Percentiles rank a stretch among this genome's conserved stretches.
Evolutionary conservation across 2,329 filamentous ascomycete species (phyloP).

Genomic region (Fusarium algeriense): DNA sequence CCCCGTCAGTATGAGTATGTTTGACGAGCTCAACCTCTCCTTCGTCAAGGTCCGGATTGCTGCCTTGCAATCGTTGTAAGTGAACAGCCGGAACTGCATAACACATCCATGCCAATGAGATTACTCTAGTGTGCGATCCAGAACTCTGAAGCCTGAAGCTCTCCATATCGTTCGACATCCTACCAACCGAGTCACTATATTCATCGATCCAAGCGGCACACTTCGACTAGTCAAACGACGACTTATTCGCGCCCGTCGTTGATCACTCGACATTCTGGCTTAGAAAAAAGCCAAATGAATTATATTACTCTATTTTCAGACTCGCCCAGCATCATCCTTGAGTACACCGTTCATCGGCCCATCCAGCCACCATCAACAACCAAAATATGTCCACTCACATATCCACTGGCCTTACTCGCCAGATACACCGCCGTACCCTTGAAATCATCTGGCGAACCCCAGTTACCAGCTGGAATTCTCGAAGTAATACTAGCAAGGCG

Average conservation of each 20-base stretch:
- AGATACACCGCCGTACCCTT: slow-evolving; percentile 85
- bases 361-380: slow-evolving; percentile 95
- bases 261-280: background rate
- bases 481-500: slow-evolving; percentile 80
- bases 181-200: slow-evolving; percentile 42
- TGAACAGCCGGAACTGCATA: slow-evolving; percentile 19
- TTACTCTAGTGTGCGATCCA: slow-evolving; percentile 22
- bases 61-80: slow-evolving; percentile 62
- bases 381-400: slow-evolving; percentile 85
- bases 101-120: background rate
- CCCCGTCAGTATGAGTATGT: slow-evolving; percentile 44
- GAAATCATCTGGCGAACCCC: slow-evolving; percentile 88
- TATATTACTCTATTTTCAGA: slow-evolving; percentile 17
- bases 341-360: slow-evolving; percentile 69
- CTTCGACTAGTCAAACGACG: slow-evolving; percentile 42
- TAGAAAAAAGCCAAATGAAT: background rate
- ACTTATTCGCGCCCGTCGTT: slow-evolving; percentile 41
- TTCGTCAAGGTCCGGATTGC: slow-evolving; percentile 62
- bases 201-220: slow-evolving; percentile 31
- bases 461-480: slow-evolving; percentile 85
- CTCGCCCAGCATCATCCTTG: background rate
- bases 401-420: slow-evolving; percentile 80
- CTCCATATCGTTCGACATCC: slow-evolving; percentile 39
- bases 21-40: slow-evolving; percentile 57
- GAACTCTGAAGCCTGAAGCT: background rate